Base-by-base conservation (phyloP, 192 early-diverging fungal species). In the Backusella westeae region DNA sequence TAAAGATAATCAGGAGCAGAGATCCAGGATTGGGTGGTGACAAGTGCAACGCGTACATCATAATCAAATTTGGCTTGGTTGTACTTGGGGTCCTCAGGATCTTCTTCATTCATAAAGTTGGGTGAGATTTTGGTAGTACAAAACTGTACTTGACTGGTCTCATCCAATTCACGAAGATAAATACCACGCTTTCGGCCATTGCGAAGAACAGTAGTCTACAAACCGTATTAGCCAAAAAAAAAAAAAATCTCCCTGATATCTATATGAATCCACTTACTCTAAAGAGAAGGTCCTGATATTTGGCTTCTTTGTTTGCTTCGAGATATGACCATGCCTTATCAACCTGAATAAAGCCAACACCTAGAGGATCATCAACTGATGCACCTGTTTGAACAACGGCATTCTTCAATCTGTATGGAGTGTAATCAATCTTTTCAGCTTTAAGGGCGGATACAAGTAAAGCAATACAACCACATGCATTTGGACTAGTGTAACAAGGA, bases 361-460 rank as follows among this genome's bases (percentile, higher is more conserved):
- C 83, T 68, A 94, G 85, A 69, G 88, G 88, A 69, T 98, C 96
- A 71, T 91, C 85, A 68, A 98, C 85, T n/a, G 89, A 81, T 82
- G 93, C 94, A 34, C 88, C 89, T 0, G 94, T 91, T 72, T 89
- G 90, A 34, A 90, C 78, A 42, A 98, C 83, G 39, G 96, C 96
- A 41, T 85, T 85, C 75, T 91, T 92, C 69, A 98, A 76, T n/a
- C 93, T 89, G 84, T 92, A 98, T 34, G 97, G 95, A 34, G 90
- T 97, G 72, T 91, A 93, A 29, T 78, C 75, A 39, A 88, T 85
- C 1, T 83, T 83, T 46, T 85, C 81, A 14, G 87, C 90, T 85
- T 96, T 98, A 78, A 97, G 84, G 0, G 90, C 97, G 4, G 97
- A 97, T 23, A 97, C 82, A 72, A 99, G 81, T 34, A 97, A 84